phyloP scores from a whole-genome alignment of 208 protist genomes.

The Tritrichomonas foetus region DNA sequence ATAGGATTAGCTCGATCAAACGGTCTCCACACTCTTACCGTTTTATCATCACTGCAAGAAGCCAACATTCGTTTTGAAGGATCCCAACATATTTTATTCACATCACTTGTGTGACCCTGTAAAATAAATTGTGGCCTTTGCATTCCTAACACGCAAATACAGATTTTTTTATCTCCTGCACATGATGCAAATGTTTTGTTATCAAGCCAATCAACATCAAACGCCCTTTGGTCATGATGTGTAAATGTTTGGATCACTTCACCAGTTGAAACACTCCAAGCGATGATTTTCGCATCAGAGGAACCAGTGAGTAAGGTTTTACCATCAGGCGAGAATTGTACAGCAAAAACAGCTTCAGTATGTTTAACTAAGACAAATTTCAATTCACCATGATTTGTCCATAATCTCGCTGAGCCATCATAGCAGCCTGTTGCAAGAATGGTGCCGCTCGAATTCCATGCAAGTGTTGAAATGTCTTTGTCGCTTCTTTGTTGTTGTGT shows the following conservation, averaged over 20 bases:
- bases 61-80: slow-evolving; percentile 67
- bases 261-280: slow-evolving; percentile 50
- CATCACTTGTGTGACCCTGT: slow-evolving; percentile 60
- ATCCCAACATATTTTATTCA: slow-evolving; percentile 77
- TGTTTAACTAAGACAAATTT: slow-evolving; percentile 50
- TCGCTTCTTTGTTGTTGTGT: background rate
- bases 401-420: slow-evolving; percentile 40
- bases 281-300: slow-evolving; percentile 69
- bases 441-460: background rate
- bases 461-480: background rate
- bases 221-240: slow-evolving; percentile 64
- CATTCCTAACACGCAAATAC: slow-evolving; percentile 63
- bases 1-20: background rate
- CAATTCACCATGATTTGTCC: slow-evolving; percentile 32
- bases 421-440: slow-evolving; percentile 38
- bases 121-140: slow-evolving; percentile 43
- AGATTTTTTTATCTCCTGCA: slow-evolving; percentile 68
- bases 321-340: slow-evolving; percentile 72
- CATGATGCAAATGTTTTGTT: slow-evolving; percentile 70
- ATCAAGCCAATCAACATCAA: slow-evolving; percentile 76
- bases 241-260: slow-evolving; percentile 60
- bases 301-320: slow-evolving; percentile 64
- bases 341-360: slow-evolving; percentile 67
- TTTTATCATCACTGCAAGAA: slow-evolving; percentile 74
- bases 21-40: slow-evolving; percentile 60